phyloP scores from a whole-genome alignment of 257 asterid species.

The Capsicum rhomboideum region DNA sequence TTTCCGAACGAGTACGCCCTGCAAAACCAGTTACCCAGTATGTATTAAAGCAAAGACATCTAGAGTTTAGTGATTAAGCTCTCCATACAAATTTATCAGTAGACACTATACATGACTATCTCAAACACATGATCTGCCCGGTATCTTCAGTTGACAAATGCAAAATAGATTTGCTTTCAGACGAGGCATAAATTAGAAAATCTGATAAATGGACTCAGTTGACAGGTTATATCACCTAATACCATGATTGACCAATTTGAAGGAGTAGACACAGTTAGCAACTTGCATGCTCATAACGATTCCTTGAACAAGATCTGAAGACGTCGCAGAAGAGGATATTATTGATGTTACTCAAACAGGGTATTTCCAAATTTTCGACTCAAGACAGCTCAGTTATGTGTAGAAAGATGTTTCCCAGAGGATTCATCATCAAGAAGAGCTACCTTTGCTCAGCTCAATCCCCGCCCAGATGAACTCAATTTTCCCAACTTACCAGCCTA shows the following conservation, averaged over 20 bases:
- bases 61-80: neutral
- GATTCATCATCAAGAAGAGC: neutral
- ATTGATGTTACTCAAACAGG: neutral
- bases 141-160: neutral
- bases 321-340: neutral
- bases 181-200: neutral
- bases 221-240: neutral
- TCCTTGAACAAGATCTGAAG: neutral
- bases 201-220: neutral
- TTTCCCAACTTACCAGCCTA: neutral
- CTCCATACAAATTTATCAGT: neutral
- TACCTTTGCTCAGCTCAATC: neutral
- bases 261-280: neutral
- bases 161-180: neutral
- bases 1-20: slow-evolving; percentile 82
- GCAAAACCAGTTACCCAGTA: slow-evolving; percentile 3
- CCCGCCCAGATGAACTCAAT: neutral
- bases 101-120: neutral
- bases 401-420: neutral
- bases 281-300: neutral
- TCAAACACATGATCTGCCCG: neutral
- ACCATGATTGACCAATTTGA: neutral
- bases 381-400: neutral
- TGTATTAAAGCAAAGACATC: neutral
- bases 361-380: neutral